These are phyloP conservation scores for Phytophthora nicotianae DNA, from an alignment of 352 stramenopile species.

Conservation along the genomic window DNA sequence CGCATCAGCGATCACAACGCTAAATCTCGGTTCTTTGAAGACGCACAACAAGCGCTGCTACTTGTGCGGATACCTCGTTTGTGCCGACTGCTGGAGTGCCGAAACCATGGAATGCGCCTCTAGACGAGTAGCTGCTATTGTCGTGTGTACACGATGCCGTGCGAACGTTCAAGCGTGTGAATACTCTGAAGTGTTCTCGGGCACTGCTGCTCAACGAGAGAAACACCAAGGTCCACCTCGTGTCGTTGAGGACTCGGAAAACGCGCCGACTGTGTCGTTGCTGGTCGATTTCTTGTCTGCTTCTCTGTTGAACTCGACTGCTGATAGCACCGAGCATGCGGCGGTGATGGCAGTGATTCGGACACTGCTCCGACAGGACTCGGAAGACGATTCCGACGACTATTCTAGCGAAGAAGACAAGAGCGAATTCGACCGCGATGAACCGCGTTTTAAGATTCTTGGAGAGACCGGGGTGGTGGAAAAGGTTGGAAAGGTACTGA, in stretches of 20 bases:
- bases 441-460: constrained; percentile 7
- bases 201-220: constrained; percentile 24
- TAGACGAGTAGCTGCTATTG: constrained; percentile 37
- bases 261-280: constrained; percentile 12
- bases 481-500: constrained; percentile 7
- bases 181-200: constrained; percentile 39
- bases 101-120: constrained; percentile 37
- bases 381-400: constrained; percentile 3
- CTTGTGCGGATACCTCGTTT: constrained; percentile 44
- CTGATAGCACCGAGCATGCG: constrained; percentile 20
- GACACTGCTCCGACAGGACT: constrained; percentile 20
- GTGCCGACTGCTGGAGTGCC: constrained; percentile 37
- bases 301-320: constrained; percentile 14
- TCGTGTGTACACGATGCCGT: constrained; percentile 51
- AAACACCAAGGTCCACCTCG: constrained; percentile 23
- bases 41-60: constrained; percentile 39
- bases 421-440: background rate
- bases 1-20: constrained; percentile 6
- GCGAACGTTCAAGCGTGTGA: constrained; percentile 54
- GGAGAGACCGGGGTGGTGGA: constrained; percentile 14
- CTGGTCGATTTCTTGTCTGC: constrained; percentile 32
- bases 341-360: constrained; percentile 26
- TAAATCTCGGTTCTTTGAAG: constrained; percentile 14
- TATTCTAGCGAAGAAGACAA: background rate
- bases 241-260: constrained; percentile 11